Percentiles rank a stretch among this genome's conserved stretches.
Conservation (phyloP, 257 asterid genomes). For the Nicotiana attenuata region DNA sequence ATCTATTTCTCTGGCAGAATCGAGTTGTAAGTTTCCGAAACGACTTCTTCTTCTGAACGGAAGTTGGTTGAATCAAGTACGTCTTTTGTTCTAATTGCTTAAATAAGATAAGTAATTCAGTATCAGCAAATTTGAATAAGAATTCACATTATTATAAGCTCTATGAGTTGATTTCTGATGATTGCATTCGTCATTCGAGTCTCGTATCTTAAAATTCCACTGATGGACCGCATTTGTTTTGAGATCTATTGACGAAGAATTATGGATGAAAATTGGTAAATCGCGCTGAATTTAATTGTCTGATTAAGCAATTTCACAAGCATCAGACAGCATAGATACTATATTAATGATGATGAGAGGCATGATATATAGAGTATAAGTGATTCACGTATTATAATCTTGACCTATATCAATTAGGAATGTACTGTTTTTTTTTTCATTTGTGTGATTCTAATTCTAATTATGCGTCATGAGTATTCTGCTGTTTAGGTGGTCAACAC, state of each 20-base stretch:
- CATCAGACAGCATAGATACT: not conserved
- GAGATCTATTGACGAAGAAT: not conserved
- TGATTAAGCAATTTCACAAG: not conserved
- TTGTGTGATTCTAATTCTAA: not conserved
- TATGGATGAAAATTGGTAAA: not conserved
- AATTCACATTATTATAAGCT: not conserved
- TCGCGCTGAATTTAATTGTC: not conserved
- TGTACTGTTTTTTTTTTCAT: not conserved
- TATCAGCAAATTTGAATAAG: not conserved
- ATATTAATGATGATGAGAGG: not conserved
- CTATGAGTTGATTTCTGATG: not conserved
- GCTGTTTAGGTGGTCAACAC: not conserved
- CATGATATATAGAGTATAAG: not conserved
- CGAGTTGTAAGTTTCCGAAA: not conserved
- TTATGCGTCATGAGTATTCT: not conserved
- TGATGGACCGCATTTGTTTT: not conserved
- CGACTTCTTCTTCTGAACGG: not conserved
- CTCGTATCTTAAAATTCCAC: not conserved
- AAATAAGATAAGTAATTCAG: not conserved
- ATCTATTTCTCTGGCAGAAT: not conserved
- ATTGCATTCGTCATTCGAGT: not conserved
- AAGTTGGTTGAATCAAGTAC: not conserved
- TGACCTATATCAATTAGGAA: not conserved
- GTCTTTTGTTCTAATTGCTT: not conserved
- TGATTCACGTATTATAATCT: not conserved